Base-by-base conservation (phyloP, 2,329 filamentous ascomycete species). In the Basipetospora sp. region DNA sequence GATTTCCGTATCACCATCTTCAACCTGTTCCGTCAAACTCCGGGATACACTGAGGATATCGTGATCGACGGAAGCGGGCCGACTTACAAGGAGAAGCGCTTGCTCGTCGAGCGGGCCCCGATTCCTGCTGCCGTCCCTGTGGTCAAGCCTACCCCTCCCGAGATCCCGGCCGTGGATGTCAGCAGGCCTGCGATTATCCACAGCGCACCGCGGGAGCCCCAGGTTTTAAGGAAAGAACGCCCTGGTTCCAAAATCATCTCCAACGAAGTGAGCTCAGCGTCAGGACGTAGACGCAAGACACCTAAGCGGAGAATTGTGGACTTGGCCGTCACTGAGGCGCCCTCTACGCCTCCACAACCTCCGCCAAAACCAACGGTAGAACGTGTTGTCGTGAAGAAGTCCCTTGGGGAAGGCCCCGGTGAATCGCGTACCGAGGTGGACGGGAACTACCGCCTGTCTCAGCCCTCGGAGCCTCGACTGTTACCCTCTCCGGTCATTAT, bases 1-100 rank as follows among this genome's bases (percentile, higher is more conserved):
- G 77, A 80, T 48, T 93, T 94, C 53, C 77, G 90, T 34, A 69
- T 93, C 45, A 82, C 77, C 15, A 92, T 96, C 44, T 94, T 98
- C 74, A 98, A 96, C 50, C 67, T 96, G 3, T 98, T 98, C 66
- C 76, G 90, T 44, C 78, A 75, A 42, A 86, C 84, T 0, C 84
- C 88, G 9, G 90, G 90, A 4, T 93, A 90, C 51, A 80, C 78
- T 0, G 83, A 94, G 46, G 90, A 98, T 52, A 77, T 96, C 42
- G 66, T 85, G 32, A 88, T 98, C 48, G 90, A 98, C 54, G 78
- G 80, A 2, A 74, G 74, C 25, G 80, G 80, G 0, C 88, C 90
- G 1, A 79, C 72, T n/a, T 92, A 85, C 51, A 72, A 77, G 13
- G 90, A 98, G 62, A 78, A 77, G 53, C 85, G 85, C 50, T 79